Percentiles rank a stretch among this genome's conserved stretches.
Evolutionary conservation across 192 early-diverging fungal species (phyloP).

Genomic region (Coemansia sp.): DNA sequence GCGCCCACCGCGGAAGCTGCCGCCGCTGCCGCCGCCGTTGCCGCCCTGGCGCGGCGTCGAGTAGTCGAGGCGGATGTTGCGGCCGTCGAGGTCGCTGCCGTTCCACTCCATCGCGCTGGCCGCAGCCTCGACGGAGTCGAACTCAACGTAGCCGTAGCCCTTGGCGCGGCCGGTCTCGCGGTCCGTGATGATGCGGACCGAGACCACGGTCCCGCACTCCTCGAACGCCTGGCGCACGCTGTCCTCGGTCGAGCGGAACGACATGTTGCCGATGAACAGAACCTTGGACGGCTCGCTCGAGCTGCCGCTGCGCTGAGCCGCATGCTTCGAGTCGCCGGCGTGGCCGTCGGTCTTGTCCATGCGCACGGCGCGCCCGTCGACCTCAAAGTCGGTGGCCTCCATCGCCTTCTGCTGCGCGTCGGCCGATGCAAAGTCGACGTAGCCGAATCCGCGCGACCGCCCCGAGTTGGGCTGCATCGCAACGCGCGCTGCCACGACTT

Average conservation of each 20-base stretch:
- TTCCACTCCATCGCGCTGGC: constrained; percentile 90
- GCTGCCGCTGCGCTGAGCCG: constrained; percentile 5
- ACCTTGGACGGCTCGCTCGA: constrained; percentile 62
- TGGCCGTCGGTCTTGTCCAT: constrained; percentile 66
- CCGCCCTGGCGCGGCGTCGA: constrained; percentile 55
- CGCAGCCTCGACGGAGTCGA: constrained; percentile 85
- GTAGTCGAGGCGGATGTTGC: constrained; percentile 86
- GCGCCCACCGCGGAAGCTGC: no score
- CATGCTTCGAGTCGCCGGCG: neutral
- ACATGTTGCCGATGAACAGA: constrained; percentile 84
- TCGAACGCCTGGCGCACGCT: constrained; percentile 88
- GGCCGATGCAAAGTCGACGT: constrained; percentile 77
- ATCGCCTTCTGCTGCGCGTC: constrained; percentile 70
- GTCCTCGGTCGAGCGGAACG: constrained; percentile 89
- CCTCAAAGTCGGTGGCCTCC: constrained; percentile 64
- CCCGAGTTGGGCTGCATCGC: constrained; percentile 67
- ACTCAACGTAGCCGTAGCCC: constrained; percentile 97
- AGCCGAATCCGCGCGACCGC: constrained; percentile 75
- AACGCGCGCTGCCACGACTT: constrained; percentile 72
- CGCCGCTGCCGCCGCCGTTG: constrained; percentile 57
- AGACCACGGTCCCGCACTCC: constrained; percentile 87
- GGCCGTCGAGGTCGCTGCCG: constrained; percentile 73
- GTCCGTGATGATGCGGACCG: constrained; percentile 81
- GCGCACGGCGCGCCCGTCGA: constrained; percentile 81
- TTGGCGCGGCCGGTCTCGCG: constrained; percentile 79